Conservation (phyloP, 805 yeast genomes). For the Huiozyma sinensis region DNA sequence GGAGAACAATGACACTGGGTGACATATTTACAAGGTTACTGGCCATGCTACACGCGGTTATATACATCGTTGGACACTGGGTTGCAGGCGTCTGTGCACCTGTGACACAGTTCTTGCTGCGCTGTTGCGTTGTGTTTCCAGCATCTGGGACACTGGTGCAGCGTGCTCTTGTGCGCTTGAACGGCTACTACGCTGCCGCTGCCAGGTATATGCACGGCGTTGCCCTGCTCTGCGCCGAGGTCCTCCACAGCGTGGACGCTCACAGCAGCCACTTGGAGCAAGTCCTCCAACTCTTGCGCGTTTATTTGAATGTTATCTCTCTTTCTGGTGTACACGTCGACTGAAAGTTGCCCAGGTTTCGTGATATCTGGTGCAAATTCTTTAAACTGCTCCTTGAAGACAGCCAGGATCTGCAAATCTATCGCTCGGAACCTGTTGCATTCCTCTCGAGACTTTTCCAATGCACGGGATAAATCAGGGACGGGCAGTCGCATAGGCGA, state of each 20-base stretch:
- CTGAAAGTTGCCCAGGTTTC: conserved; percentile 26
- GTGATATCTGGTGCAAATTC: conserved; percentile 11
- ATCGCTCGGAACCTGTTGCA: too few species aligned
- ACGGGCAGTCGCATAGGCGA: conserved; percentile 8
- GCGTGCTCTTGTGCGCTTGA: conserved; percentile 13
- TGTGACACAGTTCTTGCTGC: conserved; percentile 47
- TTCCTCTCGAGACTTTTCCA: too few species aligned
- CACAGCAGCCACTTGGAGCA: conserved; percentile 56
- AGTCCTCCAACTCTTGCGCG: conserved; percentile 41
- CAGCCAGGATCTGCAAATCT: conserved; percentile 8
- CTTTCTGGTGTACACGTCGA: conserved; percentile 6
- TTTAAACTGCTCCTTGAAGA: conserved; percentile 13
- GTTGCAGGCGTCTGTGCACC: conserved; percentile 42
- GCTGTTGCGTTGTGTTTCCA: conserved; percentile 63
- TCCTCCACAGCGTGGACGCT: conserved; percentile 6
- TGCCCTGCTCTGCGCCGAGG: too few species aligned
- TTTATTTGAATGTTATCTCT: conserved; percentile 7
- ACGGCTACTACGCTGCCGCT: background rate
- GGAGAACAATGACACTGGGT: too few species aligned
- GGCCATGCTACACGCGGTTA: too few species aligned
- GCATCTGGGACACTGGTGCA: conserved; percentile 81
- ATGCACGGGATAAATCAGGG: conserved; percentile 1
- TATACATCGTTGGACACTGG: too few species aligned
- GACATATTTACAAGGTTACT: too few species aligned
- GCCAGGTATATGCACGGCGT: too few species aligned